phyloP scores from a whole-genome alignment of 441 rosid genomes.

The Brassica hybrid region DNA sequence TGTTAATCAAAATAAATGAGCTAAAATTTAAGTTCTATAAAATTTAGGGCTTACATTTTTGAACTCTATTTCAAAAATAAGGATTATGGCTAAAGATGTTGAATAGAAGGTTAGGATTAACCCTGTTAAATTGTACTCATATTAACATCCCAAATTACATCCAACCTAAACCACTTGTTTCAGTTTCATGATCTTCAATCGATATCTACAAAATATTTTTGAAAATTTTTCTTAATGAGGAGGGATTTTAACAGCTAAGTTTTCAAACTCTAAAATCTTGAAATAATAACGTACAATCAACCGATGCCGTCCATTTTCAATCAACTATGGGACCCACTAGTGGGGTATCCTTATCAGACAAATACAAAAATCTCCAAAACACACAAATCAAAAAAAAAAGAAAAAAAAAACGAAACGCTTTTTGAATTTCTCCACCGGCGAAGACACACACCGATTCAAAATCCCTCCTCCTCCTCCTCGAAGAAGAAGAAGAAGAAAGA shows the following conservation, averaged over 20 bases:
- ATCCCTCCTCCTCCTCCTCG: background rate
- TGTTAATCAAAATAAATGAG: no score
- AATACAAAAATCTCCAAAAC: conserved; percentile 11
- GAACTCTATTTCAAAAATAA: no score
- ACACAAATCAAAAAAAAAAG: background rate
- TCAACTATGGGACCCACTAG: conserved; percentile 35
- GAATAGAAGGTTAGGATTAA: no score
- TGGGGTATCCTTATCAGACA: conserved; percentile 17
- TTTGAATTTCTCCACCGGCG: conserved; percentile 6
- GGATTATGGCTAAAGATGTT: no score
- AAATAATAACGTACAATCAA: conserved; percentile 10
- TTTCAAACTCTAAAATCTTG: background rate
- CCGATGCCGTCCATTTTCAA: conserved; percentile 44
- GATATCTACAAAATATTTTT: background rate
- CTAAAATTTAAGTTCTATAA: no score
- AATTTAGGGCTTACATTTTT: no score
- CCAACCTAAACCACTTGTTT: background rate
- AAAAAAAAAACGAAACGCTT: background rate
- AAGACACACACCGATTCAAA: conserved; percentile 6
- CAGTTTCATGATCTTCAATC: background rate
- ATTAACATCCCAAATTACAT: no score
- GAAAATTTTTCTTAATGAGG: background rate
- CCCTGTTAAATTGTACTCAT: no score
- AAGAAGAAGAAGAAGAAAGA: background rate
- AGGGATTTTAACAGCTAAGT: background rate